Conservation (phyloP, 345 rosid genomes). For the Psidium friedrichsthalianum region DNA sequence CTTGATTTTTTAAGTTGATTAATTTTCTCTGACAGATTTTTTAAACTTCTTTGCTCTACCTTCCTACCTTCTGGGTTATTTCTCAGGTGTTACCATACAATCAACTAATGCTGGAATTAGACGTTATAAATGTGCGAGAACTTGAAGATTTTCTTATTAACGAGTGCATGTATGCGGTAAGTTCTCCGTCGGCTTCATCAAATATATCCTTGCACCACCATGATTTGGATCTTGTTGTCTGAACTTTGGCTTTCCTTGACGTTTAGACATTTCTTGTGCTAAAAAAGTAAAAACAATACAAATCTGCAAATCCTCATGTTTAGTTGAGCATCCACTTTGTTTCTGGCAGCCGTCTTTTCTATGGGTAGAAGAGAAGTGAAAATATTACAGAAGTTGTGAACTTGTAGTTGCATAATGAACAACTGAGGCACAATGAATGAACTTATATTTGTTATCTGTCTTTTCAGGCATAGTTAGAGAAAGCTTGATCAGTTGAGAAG, state of each 20-base stretch:
- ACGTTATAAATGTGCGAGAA: constrained; percentile 84
- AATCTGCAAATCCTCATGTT: background rate
- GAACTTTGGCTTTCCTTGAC: background rate
- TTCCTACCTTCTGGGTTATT: background rate
- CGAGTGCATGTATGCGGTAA: constrained; percentile 91
- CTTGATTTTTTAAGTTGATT: background rate
- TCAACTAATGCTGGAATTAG: constrained; percentile 80
- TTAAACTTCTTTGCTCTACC: background rate
- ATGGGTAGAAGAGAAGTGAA: background rate
- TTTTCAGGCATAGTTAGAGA: constrained; percentile 76
- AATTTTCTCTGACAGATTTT: background rate
- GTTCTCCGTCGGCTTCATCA: constrained; percentile 11
- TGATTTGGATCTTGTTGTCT: background rate
- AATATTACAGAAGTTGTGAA: background rate
- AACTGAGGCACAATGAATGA: background rate
- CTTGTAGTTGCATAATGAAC: background rate
- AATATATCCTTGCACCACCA: background rate
- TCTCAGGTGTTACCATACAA: constrained; percentile 76
- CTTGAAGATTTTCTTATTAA: constrained; percentile 98
- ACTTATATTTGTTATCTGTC: background rate
- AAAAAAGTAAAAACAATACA: background rate
- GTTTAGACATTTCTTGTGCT: background rate
- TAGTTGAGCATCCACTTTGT: background rate
- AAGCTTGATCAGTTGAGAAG: constrained; percentile 88
- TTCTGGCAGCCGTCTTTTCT: background rate